Conservation (phyloP, 2,329 filamentous ascomycete species). For the Tolypocladium album region DNA sequence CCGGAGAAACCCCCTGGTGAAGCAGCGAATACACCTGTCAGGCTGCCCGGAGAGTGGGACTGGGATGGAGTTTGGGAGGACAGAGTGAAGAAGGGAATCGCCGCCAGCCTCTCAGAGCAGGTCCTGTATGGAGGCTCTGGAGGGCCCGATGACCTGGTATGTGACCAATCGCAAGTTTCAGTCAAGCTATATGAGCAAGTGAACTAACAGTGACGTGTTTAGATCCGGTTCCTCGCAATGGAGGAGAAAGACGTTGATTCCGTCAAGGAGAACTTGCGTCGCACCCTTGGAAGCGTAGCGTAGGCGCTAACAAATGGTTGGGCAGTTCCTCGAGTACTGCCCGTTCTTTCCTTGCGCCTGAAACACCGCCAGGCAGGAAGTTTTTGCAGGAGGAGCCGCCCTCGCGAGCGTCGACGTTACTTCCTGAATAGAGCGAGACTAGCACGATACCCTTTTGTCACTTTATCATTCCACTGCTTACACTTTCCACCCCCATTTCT, state of each 20-base stretch:
- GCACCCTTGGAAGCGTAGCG: constrained; percentile 30
- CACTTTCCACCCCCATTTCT: background rate
- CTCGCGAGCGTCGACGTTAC: background rate
- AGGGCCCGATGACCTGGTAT: constrained; percentile 61
- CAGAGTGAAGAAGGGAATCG: constrained; percentile 69
- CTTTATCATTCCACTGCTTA: background rate
- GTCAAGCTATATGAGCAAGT: too few species aligned
- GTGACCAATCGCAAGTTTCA: constrained; percentile 10
- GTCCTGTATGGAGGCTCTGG: constrained; percentile 62
- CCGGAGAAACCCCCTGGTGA: background rate
- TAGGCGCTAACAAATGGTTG: constrained; percentile 1
- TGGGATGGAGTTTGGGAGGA: constrained; percentile 98
- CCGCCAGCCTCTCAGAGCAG: constrained; percentile 65
- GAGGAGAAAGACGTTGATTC: constrained; percentile 47
- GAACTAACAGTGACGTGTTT: background rate
- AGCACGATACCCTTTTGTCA: background rate
- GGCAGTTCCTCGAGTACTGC: background rate
- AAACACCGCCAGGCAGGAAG: background rate
- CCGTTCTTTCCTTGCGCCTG: background rate
- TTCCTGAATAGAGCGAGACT: background rate
- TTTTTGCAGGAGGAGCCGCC: background rate
- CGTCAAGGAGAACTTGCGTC: constrained; percentile 47
- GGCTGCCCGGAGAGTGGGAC: constrained; percentile 73
- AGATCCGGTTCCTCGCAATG: constrained; percentile 59
- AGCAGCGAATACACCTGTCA: constrained; percentile 2